Percentiles rank a stretch among this genome's conserved stretches.
These are phyloP conservation scores for Sclerotinia glacialis DNA, from an alignment of 2,329 filamentous ascomycete genomes.

Conservation along the genomic window DNA sequence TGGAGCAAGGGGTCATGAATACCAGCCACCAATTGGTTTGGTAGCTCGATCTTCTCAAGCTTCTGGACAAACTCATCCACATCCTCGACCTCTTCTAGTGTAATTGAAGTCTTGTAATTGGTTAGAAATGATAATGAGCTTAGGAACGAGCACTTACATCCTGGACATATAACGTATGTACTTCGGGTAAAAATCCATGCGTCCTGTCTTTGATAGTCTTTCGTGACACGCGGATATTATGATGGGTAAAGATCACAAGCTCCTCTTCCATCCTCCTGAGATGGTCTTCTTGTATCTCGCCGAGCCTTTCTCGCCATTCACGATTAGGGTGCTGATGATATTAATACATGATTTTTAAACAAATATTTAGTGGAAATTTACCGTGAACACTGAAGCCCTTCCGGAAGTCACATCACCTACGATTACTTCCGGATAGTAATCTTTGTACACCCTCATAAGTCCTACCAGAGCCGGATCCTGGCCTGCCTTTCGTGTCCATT, in stretches of 20 bases:
- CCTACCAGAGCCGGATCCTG: conserved; percentile 74
- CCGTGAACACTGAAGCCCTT: conserved; percentile 61
- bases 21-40: conserved; percentile 76
- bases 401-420: conserved; percentile 65
- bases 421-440: conserved; percentile 87
- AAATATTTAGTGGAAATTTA: conserved; percentile 34
- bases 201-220: conserved; percentile 47
- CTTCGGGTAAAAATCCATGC: conserved; percentile 58
- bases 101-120: conserved; percentile 53
- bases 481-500: conserved; percentile 57
- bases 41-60: conserved; percentile 75
- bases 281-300: conserved; percentile 61
- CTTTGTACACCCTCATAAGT: conserved; percentile 78
- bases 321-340: conserved; percentile 61
- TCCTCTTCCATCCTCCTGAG: conserved; percentile 48
- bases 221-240: conserved; percentile 63
- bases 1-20: conserved; percentile 74
- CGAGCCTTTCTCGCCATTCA: conserved; percentile 69
- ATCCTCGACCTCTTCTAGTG: conserved; percentile 74
- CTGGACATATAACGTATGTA: conserved; percentile 71
- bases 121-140: background rate
- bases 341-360: background rate
- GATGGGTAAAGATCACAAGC: conserved; percentile 43
- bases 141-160: conserved; percentile 48
- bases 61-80: conserved; percentile 67